Conservation (phyloP, 257 asterid genomes). For the Schizonepeta tenuifolia region DNA sequence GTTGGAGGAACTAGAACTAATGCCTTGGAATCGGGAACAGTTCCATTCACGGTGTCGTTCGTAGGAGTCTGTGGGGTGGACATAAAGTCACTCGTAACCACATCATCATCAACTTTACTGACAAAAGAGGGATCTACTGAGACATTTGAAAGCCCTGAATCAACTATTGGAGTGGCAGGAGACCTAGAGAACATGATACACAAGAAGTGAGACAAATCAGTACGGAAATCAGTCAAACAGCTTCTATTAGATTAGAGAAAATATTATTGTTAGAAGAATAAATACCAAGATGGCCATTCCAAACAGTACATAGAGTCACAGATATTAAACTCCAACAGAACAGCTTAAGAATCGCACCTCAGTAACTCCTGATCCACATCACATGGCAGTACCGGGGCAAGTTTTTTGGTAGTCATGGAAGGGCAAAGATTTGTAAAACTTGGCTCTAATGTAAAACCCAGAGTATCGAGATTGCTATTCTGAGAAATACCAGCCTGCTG, state of each 20-base stretch:
- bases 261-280: neutral
- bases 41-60: constrained; percentile 39
- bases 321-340: constrained; percentile 4
- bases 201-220: constrained; percentile 1
- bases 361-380: constrained; percentile 41
- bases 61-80: constrained; percentile 46
- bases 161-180: constrained; percentile 49
- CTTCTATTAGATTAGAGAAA: neutral
- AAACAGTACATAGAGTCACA: neutral
- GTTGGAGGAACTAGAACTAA: constrained; percentile 49
- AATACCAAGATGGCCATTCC: neutral
- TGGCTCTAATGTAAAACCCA: constrained; percentile 75
- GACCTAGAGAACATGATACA: constrained; percentile 49
- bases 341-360: constrained; percentile 39
- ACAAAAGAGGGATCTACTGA: constrained; percentile 43
- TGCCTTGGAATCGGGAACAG: constrained; percentile 58
- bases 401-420: constrained; percentile 37
- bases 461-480: constrained; percentile 52
- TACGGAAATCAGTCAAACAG: neutral
- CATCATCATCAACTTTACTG: constrained; percentile 43
- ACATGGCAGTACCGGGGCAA: constrained; percentile 37
- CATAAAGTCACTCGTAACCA: constrained; percentile 33
- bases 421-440: constrained; percentile 40
- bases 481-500: constrained; percentile 76
- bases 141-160: constrained; percentile 56